Conservation (phyloP, 345 rosid species). For the Cardamine chenopodiifolia region DNA sequence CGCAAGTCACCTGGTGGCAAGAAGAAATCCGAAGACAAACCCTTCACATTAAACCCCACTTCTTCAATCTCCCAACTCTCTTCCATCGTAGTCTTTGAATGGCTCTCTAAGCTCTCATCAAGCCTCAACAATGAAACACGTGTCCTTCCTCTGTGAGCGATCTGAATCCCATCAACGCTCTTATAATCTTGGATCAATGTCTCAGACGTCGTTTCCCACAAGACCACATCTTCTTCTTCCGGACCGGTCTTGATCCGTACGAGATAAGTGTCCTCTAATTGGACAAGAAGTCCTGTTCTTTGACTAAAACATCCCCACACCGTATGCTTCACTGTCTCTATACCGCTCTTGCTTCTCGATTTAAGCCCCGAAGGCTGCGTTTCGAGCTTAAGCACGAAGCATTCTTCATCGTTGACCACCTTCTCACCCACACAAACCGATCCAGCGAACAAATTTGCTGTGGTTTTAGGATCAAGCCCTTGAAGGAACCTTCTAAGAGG, state of each 20-base stretch:
- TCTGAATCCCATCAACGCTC: slow-evolving; percentile 73
- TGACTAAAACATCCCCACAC: slow-evolving; percentile 93
- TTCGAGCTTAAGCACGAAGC: slow-evolving; percentile 76
- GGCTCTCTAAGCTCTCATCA: slow-evolving; percentile 61
- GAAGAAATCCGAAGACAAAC: slow-evolving; percentile 83
- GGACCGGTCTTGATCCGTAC: slow-evolving; percentile 55
- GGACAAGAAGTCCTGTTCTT: slow-evolving; percentile 80
- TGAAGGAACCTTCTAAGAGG: slow-evolving; percentile 81
- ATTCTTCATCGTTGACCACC: slow-evolving; percentile 58
- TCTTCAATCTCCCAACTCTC: slow-evolving; percentile 92
- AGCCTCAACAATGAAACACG: slow-evolving; percentile 60
- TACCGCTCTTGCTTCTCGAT: slow-evolving; percentile 63
- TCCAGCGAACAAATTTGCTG: slow-evolving; percentile 67
- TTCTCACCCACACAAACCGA: slow-evolving; percentile 76
- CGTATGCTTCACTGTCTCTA: slow-evolving; percentile 72
- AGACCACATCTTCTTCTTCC: slow-evolving; percentile 52
- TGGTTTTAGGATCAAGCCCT: slow-evolving; percentile 91
- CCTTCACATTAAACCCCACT: slow-evolving; percentile 81
- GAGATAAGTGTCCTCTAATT: slow-evolving; percentile 72
- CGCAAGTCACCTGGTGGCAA: slow-evolving; percentile 80
- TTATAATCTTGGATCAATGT: slow-evolving; percentile 71
- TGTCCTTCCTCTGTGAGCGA: slow-evolving; percentile 78
- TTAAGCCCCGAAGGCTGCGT: slow-evolving; percentile 54
- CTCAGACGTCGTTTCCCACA: slow-evolving; percentile 88
- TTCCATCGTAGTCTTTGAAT: slow-evolving; percentile 85